Percentiles rank a stretch among this genome's conserved stretches.
Evolutionary conservation across 176 grass and related monocot species (phyloP).

Genomic region (Coix lacrymajobi): DNA sequence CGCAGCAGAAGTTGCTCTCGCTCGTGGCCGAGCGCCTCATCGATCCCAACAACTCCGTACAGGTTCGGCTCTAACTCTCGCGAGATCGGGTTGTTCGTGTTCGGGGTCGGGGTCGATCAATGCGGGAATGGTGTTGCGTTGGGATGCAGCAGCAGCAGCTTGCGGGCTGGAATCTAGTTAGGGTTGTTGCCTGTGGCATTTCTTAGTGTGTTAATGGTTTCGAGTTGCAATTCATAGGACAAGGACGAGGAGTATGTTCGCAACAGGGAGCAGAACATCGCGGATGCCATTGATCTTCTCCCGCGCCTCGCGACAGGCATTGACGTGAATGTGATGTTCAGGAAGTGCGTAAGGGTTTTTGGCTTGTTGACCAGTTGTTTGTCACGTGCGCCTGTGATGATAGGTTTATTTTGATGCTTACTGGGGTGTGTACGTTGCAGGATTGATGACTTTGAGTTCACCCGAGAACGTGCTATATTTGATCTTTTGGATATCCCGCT

Average conservation of each 20-base stretch:
- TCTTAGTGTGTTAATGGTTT: not conserved
- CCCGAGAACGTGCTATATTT: conserved; percentile 88
- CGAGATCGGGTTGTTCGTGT: not conserved
- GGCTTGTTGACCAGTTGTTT: not conserved
- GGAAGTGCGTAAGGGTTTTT: conserved; percentile 47
- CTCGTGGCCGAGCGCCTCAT: conserved; percentile 93
- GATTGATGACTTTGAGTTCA: conserved; percentile 98
- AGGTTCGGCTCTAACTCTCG: conserved; percentile 36
- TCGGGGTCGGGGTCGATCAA: not conserved
- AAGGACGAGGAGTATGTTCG: conserved; percentile 72
- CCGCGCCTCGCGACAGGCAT: conserved; percentile 73
- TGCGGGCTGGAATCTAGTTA: not conserved
- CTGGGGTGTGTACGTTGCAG: conserved; percentile 28
- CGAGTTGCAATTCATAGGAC: conserved; percentile 27
- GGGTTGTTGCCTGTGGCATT: not conserved
- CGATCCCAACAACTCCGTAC: conserved; percentile 61
- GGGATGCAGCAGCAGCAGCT: not conserved
- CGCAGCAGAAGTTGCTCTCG: conserved; percentile 87
- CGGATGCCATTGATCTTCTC: conserved; percentile 80
- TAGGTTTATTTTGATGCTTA: conserved; percentile 5
- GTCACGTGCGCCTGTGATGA: not conserved
- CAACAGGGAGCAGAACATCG: conserved; percentile 80
- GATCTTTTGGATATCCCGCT: conserved; percentile 93
- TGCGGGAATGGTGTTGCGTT: not conserved
- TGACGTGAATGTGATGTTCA: conserved; percentile 92